Evolutionary conservation across 2,329 filamentous ascomycete species (phyloP), one percentile per base, ranked within the genome.

Genomic region (Beauveria sp.): DNA sequence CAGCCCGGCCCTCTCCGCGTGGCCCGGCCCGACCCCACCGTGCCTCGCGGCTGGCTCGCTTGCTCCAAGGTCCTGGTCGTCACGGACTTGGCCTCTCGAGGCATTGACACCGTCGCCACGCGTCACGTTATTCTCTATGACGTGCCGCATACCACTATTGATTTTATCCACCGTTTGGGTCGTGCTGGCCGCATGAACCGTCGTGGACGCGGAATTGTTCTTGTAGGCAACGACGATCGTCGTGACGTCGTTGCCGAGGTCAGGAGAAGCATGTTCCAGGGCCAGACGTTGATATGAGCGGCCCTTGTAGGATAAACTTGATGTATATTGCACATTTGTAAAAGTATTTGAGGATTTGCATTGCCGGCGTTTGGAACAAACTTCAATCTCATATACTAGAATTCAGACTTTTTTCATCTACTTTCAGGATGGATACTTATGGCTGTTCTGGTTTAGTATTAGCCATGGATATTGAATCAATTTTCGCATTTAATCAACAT

Each of bases 121-220:
- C 84, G 90, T 61, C 91, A 96, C 66, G 94, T 99, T 57, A 88
- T 99, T 59, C 77, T 99, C 28, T 97, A 96, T 73, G 92, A 99
- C 71, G 93, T 99, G n/a, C 94, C 94, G 5, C 93, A 97, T 71
- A 96, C 91, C 0, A 96, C 92, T 0, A 96, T 99, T 63, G 96
- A 99, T 74, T 99, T 99, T 69, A 97, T 99, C 69, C 96, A 99
- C 74, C 88, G 96, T 18, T 84, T 97, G 5, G 94, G 94, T 18
- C 84, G 94, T 61, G 91, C 94, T 1, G 94, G 94, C 0, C 84
- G 94, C 40, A 97, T 97, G 91, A 92, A 92, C 3, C 84, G 92
- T 64, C 84, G 94, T 71, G 94, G 94, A 18, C 83, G 92, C 61
- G 94, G 92, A 22, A 87, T 97, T 65, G 92, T 97, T 30, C 78